Conservation (phyloP, 164 flowering plant species). For the Vitis rupestris region DNA sequence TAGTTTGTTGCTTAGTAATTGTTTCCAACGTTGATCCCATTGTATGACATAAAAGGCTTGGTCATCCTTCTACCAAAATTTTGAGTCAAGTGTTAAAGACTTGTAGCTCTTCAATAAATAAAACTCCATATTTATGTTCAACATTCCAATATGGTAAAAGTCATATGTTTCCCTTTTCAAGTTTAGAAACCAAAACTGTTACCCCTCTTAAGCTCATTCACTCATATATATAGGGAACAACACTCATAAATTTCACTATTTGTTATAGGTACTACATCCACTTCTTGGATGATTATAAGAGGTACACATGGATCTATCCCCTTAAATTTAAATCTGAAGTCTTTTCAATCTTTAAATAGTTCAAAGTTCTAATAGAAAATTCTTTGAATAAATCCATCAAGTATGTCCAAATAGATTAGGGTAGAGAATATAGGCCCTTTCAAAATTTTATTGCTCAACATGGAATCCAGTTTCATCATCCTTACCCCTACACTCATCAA, state of each 20-base stretch:
- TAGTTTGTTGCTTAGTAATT: too few species aligned
- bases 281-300: slow-evolving; percentile 2
- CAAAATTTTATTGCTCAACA: neutral
- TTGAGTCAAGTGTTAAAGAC: neutral
- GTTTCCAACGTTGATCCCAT: too few species aligned
- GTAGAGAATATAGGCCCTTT: neutral
- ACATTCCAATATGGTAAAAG: neutral
- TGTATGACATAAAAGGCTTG: neutral
- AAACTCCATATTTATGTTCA: too few species aligned
- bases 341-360: neutral
- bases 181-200: neutral
- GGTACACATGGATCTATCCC: slow-evolving; percentile 8
- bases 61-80: neutral
- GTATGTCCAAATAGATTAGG: neutral
- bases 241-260: neutral
- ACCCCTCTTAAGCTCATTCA: neutral
- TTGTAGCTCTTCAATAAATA: neutral
- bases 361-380: neutral
- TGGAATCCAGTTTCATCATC: neutral
- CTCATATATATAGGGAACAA: slow-evolving; percentile 1
- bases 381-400: neutral
- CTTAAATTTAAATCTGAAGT: neutral
- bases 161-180: neutral
- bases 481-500: neutral
- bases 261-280: neutral